Evolutionary conservation across 208 protist genomes (phyloP), one percentile per base, ranked within the genome.

Genomic region (Wallacemonas sp.): DNA sequence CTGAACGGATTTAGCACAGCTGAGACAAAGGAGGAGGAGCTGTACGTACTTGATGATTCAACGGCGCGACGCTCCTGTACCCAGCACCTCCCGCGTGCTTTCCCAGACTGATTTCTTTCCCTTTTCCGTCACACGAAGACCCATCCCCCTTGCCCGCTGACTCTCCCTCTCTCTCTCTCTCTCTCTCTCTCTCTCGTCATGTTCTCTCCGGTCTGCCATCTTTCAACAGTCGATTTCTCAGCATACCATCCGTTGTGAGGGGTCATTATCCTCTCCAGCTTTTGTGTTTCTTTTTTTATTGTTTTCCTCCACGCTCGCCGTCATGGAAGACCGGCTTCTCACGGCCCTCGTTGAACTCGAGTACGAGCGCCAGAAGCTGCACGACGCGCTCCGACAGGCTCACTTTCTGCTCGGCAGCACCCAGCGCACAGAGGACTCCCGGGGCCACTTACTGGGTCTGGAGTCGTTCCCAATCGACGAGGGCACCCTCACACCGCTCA

Each of bases 391-490:
- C 11, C 80, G 80, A 9, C 69, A 73, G 29, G 83, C 88, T 21
- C 69, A 72, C 60, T 90, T 94, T 63, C 43, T 48, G 39, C 73
- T 83, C 14, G 78, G 69, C 41, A 55, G 16, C 2, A 71, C 83
- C 2, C 81, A 83, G 52, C 58, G 72, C 1, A 63, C 73, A n/a
- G 82, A 87, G 72, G 87, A 90, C 29, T 61, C 63, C 16, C 72
- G 72, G 16, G 87, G 87, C 2, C 69, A 76, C 19, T 55, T 89
- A 4, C 61, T 93, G 2, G 68, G 61, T 34, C 78, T 68, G 58
- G 74, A 74, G n/a, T 78, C 84, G 12, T 70, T 93, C 6, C 87
- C 87, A 2, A 54, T 57, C 21, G 34, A 21, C 1, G 46, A 2
- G 11, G 75, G 71, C 17, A 66, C 71, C 1, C 65, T 87, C 6